These are phyloP conservation scores for Termitomyces heimii DNA, from an alignment of 768 basidiomycete species.

Conservation along the genomic window DNA sequence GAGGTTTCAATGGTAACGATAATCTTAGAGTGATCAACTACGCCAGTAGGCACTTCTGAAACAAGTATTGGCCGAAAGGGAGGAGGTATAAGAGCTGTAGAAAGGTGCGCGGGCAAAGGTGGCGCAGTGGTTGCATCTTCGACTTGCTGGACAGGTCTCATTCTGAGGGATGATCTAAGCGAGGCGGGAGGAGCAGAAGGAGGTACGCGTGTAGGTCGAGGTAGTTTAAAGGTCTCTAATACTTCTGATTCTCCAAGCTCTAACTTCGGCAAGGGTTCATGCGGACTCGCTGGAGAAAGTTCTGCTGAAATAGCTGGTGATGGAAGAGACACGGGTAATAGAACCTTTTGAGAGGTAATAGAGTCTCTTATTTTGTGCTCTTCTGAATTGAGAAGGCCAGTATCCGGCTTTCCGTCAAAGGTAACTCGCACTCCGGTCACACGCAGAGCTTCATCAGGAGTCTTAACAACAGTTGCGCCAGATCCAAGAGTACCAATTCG, in stretches of 20 bases:
- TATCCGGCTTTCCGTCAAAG: conserved; percentile 19
- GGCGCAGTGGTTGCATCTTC: conserved; percentile 43
- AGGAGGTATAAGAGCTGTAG: conserved; percentile 37
- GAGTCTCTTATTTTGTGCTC: conserved; percentile 5
- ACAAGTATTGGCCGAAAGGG: conserved; percentile 66
- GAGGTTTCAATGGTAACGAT: conserved; percentile 74
- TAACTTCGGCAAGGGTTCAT: conserved; percentile 39
- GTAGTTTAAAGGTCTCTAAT: conserved; percentile 25
- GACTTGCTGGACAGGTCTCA: conserved; percentile 24
- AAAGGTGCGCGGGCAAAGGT: conserved; percentile 39
- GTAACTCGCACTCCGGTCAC: conserved; percentile 40
- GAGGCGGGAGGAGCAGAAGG: conserved; percentile 16
- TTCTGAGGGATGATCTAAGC: conserved; percentile 34
- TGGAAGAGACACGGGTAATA: neutral
- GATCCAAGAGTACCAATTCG: conserved; percentile 54
- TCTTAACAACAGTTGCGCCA: conserved; percentile 72
- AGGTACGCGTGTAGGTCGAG: conserved; percentile 24
- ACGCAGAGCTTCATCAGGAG: conserved; percentile 72
- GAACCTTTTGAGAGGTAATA: conserved; percentile 6
- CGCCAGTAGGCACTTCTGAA: conserved; percentile 43
- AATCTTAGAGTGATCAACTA: conserved; percentile 50
- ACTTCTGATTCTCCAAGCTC: conserved; percentile 22
- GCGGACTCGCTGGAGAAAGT: conserved; percentile 31
- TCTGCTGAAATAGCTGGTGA: conserved; percentile 3
- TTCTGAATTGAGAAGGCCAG: conserved; percentile 2